Evolutionary conservation across 306 rosid genomes (phyloP), one percentile per base, ranked within the genome.

Genomic region (Cucurbita maxima): DNA sequence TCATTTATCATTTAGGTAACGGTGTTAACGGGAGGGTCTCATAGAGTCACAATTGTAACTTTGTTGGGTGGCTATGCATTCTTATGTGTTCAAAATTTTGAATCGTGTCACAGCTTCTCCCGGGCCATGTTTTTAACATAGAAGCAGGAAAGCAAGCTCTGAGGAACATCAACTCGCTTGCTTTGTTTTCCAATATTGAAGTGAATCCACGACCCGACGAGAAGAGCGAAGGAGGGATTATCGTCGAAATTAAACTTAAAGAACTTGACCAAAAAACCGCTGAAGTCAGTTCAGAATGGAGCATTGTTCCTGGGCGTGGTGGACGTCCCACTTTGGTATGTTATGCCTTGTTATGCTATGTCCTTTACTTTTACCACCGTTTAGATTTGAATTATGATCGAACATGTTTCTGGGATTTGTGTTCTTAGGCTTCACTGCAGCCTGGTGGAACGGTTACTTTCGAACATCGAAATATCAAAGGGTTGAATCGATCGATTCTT

Each of bases 121-220:
- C 95, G 4, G 95, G 96, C 57, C 62, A 85, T 64, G 87, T 85
- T 58, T 94, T 94, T 72, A 94, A 94, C 80, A 89, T 91, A 55
- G 96, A 94, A 85, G 99, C 99, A 1, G 99, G 99, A 79, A 94
- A 94, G 81, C 97, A 94, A 82, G 99, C 99, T 78, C 83, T 94
- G 64, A 84, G 95, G 76, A 94, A 91, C 79, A 89, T 94, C 63
- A 89, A 94, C 43, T 91, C 96, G 41, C 92, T 94, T 38, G 87
- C 89, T 60, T 76, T 94, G 86, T 94, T 94, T 83, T 94, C 99
- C 1, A 94, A 94, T 80, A 91, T 94, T 80, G 99, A 94, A 84
- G 97, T 94, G 80, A 94, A 91, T 78, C 99, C 99, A 11, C 84
- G 91, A 19, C 99, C 97, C 48, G 99, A 91, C 22, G 97, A 94